Percentiles rank a stretch among this genome's conserved stretches.
Conservation (phyloP, 106 monocot genomes). For the Acorus calamus region DNA sequence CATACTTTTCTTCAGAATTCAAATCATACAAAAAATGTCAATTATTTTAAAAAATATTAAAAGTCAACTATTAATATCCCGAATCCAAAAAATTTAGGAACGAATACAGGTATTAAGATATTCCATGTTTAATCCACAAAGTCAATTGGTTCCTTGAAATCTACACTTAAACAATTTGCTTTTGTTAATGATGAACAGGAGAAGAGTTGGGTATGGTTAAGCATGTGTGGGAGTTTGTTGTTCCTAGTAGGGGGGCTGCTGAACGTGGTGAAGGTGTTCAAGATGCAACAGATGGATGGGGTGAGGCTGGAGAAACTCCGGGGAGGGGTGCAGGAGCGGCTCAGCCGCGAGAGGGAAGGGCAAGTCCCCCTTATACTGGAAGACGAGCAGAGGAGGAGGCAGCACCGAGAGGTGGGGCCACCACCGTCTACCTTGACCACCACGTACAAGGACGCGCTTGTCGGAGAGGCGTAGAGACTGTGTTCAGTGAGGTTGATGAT, state of each 20-base stretch:
- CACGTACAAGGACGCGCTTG: constrained; percentile 53
- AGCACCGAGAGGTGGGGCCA: not conserved
- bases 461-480: not conserved
- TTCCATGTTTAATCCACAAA: too few relatives aligned
- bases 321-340: constrained; percentile 59
- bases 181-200: constrained; percentile 25
- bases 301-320: constrained; percentile 64
- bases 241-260: constrained; percentile 54
- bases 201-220: constrained; percentile 52
- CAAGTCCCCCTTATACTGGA: constrained; percentile 48
- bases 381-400: constrained; percentile 8
- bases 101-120: too few relatives aligned
- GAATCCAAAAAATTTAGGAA: too few relatives aligned
- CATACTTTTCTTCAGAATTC: constrained; percentile 26
- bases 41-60: too few relatives aligned
- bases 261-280: constrained; percentile 76
- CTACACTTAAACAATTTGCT: too few relatives aligned
- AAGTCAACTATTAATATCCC: too few relatives aligned
- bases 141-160: too few relatives aligned
- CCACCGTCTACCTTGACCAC: not conserved
- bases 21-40: too few relatives aligned
- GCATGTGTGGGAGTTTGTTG: constrained; percentile 50
- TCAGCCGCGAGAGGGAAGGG: constrained; percentile 45
- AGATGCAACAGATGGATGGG: constrained; percentile 72
- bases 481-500: too few relatives aligned